These are phyloP conservation scores for Vachellia collinsii DNA, from an alignment of 306 rosid species.

Conservation along the genomic window DNA sequence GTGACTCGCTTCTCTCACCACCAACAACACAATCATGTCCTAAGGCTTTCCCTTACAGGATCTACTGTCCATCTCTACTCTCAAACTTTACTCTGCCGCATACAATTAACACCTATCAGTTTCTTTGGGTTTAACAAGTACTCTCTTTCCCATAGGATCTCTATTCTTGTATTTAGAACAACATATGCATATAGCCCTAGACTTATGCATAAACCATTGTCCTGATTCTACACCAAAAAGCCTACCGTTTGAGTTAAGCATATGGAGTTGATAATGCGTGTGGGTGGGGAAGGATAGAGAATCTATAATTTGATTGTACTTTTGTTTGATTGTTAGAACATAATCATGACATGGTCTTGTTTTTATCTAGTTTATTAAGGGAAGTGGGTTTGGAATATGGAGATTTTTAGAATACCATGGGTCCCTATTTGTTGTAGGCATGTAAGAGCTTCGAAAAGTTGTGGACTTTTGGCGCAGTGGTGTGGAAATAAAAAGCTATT, in stretches of 20 bases:
- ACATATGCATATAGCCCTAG: too few relatives aligned
- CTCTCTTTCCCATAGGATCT: conserved; percentile 19
- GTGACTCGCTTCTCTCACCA: not conserved
- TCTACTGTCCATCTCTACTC: conserved; percentile 1
- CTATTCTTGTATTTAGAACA: too few relatives aligned
- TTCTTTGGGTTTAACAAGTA: conserved; percentile 35
- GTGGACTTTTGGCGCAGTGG: too few relatives aligned
- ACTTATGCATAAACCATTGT: too few relatives aligned
- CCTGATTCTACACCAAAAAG: too few relatives aligned
- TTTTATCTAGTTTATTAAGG: conserved; percentile 37
- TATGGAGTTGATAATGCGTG: conserved; percentile 24
- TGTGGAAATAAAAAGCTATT: too few relatives aligned
- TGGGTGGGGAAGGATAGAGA: conserved; percentile 3
- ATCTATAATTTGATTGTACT: conserved; percentile 31
- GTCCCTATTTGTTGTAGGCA: conserved; percentile 25
- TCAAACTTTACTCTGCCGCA: not conserved
- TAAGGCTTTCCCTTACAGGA: conserved; percentile 31
- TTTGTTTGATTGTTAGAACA: conserved; percentile 42
- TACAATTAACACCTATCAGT: conserved; percentile 13
- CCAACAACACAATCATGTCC: conserved; percentile 26
- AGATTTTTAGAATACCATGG: conserved; percentile 32
- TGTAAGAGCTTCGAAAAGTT: not conserved
- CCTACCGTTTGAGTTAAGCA: too few relatives aligned
- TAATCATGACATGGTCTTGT: conserved; percentile 44
- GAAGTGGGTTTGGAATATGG: conserved; percentile 45